Base-by-base conservation (phyloP, 2,329 filamentous ascomycete genomes). In the Aspergillus quadricinctus region DNA sequence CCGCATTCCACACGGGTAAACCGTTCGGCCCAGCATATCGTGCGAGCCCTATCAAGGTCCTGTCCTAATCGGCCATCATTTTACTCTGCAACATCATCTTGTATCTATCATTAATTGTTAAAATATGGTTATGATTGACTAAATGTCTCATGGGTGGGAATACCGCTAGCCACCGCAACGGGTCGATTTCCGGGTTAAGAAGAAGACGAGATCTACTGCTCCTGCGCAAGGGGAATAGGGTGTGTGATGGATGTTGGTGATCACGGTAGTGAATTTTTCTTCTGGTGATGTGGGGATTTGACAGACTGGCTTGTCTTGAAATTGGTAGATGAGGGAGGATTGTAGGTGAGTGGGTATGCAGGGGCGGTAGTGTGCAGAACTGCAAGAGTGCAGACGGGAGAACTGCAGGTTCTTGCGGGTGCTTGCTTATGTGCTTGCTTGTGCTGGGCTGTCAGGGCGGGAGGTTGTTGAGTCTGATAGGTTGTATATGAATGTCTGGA, bases 181-280 rank as follows among this genome's bases (percentile, higher is more conserved):
- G 71, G 41, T 70, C 71, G 55, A 77, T 78, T 41, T 68, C 72
- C 3, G 68, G 70, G 41, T 78, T 76, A 62, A 69, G 49, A 71
- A 72, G 4, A 78, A 79, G 66, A 72, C 72, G 25, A 72, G 78
- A 59, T 75, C 41, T 83, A 80, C 31, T 35, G 14, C 31, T 31
- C 4, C 28, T 53, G 75, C 78, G 50, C 51, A 62, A 62, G 5
- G 79, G 77, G 0, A 80, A 83, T 57, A 57, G 76, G 48, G 81
- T 83, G 17, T 83, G 81, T 60, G 55, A 67, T 1, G 77, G 23
- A 77, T 75, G 3, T 64, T 80, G 54, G 66, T 75, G 41, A 66
- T 78, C 17, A 65, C 73, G 0, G 64, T 69, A 7, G 61, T 72
- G 2, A 75, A 78, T 66, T 63, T 76, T 43, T 69, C 69, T 10